Conservation (phyloP, 208 protist species). For the Crithidia thermophila region DNA sequence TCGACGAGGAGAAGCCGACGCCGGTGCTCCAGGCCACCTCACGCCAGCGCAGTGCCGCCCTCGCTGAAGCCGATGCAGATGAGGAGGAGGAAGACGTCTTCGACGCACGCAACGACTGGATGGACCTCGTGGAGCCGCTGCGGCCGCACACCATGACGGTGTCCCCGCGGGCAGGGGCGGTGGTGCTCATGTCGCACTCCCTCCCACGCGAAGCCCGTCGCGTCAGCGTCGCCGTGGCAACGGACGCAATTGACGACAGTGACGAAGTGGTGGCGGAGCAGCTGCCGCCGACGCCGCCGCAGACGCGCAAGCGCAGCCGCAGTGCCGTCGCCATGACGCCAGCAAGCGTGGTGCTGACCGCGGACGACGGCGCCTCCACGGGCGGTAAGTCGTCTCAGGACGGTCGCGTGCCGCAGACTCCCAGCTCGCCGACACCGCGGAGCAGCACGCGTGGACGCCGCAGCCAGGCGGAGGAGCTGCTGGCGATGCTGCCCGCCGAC, state of each 20-base stretch:
- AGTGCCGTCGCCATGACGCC: conserved; percentile 15
- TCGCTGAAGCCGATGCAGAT: neutral
- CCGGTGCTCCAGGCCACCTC: too few species aligned
- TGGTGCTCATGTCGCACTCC: conserved; percentile 24
- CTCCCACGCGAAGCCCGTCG: neutral
- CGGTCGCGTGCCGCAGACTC: conserved; percentile 9
- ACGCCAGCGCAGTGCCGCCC: neutral
- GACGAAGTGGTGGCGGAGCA: neutral
- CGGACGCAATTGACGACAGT: neutral
- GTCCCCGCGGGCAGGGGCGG: conserved; percentile 21
- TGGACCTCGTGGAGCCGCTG: conserved; percentile 36
- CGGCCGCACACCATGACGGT: conserved; percentile 32
- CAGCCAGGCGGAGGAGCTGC: conserved; percentile 40
- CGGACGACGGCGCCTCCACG: conserved; percentile 20
- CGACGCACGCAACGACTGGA: conserved; percentile 34
- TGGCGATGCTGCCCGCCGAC: conserved; percentile 53
- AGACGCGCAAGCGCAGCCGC: conserved; percentile 15
- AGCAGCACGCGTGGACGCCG: conserved; percentile 34
- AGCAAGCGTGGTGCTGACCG: conserved; percentile 23
- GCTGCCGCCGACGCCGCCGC: neutral
- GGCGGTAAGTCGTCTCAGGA: conserved; percentile 15
- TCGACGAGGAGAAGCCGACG: neutral
- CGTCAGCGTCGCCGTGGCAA: neutral
- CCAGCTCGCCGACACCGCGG: conserved; percentile 22
- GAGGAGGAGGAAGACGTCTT: conserved; percentile 16